Evolutionary conservation across 2,329 filamentous ascomycete genomes (phyloP).

Genomic region (Aspergillus ustus): DNA sequence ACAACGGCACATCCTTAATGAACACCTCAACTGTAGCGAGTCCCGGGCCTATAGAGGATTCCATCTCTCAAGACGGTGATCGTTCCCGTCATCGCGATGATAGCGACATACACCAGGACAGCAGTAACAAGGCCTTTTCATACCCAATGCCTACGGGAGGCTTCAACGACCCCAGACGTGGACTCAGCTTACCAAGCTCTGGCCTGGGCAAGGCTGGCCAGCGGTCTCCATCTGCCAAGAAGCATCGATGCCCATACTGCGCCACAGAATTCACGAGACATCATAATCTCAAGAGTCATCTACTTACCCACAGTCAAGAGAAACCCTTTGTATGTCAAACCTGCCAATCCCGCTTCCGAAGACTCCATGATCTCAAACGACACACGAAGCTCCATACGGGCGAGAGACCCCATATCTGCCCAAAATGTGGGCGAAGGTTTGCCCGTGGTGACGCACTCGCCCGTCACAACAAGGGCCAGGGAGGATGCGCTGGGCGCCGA

Average conservation of each 20-base stretch:
- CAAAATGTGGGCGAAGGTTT: conserved; percentile 92
- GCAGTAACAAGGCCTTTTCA: conserved; percentile 62
- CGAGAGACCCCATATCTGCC: conserved; percentile 91
- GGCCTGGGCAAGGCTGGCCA: conserved; percentile 62
- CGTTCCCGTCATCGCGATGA: conserved; percentile 43
- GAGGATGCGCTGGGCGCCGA: conserved; percentile 89
- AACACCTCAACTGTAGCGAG: conserved; percentile 55
- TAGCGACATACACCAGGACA: conserved; percentile 44
- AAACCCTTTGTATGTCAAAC: conserved; percentile 94
- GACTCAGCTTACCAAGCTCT: conserved; percentile 62
- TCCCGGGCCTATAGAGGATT: conserved; percentile 52
- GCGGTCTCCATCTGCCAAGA: conserved; percentile 77
- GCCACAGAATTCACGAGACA: conserved; percentile 95
- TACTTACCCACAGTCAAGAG: conserved; percentile 96
- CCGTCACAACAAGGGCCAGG: conserved; percentile 91
- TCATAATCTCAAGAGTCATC: conserved; percentile 95
- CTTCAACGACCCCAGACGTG: conserved; percentile 58
- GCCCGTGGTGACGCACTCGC: conserved; percentile 93
- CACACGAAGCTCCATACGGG: conserved; percentile 97
- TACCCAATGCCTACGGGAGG: conserved; percentile 63
- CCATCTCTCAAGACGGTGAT: conserved; percentile 48
- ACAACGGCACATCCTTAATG: conserved; percentile 56
- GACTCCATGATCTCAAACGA: conserved; percentile 91
- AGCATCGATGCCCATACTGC: conserved; percentile 96
- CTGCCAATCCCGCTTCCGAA: conserved; percentile 90